A percentile compares a stretch with the other conserved stretches of the same genome.
These are phyloP conservation scores for Candolleomyces efflorescens DNA, from an alignment of 768 basidiomycete genomes.

Conservation along the genomic window DNA sequence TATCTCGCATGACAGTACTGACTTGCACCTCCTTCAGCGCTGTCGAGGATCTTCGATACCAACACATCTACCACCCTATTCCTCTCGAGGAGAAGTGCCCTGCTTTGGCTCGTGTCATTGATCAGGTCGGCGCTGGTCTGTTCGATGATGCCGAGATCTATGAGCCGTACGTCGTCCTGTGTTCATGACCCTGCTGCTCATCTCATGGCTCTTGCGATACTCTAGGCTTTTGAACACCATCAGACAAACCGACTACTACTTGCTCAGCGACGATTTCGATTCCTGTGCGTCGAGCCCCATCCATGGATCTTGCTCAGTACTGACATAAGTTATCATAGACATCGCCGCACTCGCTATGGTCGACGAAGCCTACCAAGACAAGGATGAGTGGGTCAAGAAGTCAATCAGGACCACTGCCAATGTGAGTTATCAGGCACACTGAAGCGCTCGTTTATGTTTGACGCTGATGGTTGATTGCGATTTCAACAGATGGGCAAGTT, in stretches of 20 bases:
- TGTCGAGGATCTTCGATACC: conserved; percentile 83
- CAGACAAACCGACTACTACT: conserved; percentile 71
- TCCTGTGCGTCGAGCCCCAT: conserved; percentile 54
- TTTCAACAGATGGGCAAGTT: conserved; percentile 85
- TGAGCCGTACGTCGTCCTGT: conserved; percentile 62
- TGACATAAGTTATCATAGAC: conserved; percentile 37
- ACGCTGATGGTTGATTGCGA: neutral
- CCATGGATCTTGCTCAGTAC: neutral
- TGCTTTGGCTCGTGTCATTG: conserved; percentile 72
- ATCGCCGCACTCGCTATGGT: conserved; percentile 82
- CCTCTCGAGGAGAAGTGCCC: conserved; percentile 83
- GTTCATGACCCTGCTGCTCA: conserved; percentile 16
- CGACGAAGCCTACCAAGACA: conserved; percentile 83
- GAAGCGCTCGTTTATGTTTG: neutral
- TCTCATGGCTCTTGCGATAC: conserved; percentile 7
- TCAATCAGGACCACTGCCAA: conserved; percentile 80
- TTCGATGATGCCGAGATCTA: conserved; percentile 84
- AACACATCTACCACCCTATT: conserved; percentile 79
- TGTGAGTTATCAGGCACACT: conserved; percentile 30
- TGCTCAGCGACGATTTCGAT: conserved; percentile 91
- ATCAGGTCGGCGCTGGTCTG: conserved; percentile 68
- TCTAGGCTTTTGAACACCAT: conserved; percentile 69
- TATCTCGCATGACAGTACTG: too few relatives aligned
- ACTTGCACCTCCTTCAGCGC: conserved; percentile 31
- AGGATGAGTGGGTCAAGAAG: conserved; percentile 88